Evolutionary conservation across 2,329 filamentous ascomycete genomes (phyloP).

Genomic region (Exophiala aquamarina): DNA sequence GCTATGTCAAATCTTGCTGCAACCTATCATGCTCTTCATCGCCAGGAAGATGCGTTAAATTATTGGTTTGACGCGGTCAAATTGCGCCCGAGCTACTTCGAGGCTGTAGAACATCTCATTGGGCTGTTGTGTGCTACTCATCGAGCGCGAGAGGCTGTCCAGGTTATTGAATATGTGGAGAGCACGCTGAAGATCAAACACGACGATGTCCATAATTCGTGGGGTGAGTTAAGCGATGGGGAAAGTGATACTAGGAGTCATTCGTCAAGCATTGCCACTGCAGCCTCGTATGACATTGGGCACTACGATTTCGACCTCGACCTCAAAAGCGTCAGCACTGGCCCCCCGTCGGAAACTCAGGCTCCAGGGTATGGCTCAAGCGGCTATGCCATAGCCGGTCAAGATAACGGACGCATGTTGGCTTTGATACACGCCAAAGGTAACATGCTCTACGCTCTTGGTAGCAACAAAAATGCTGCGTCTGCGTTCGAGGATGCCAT

Average conservation of each 20-base stretch:
- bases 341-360: constrained; percentile 12
- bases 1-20: constrained; percentile 92
- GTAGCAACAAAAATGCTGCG: constrained; percentile 77
- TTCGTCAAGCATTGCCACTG: constrained; percentile 52
- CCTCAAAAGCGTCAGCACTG: constrained; percentile 4
- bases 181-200: constrained; percentile 60
- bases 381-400: constrained; percentile 79
- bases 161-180: constrained; percentile 84
- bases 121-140: constrained; percentile 81
- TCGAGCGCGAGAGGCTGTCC: constrained; percentile 78
- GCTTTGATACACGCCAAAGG: constrained; percentile 96
- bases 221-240: constrained; percentile 60
- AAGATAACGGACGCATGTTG: constrained; percentile 88
- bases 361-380: constrained; percentile 67
- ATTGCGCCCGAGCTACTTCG: constrained; percentile 81
- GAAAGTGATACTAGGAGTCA: constrained; percentile 58
- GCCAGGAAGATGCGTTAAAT: constrained; percentile 78
- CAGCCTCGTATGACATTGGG: constrained; percentile 56
- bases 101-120: constrained; percentile 92
- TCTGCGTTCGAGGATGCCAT: constrained; percentile 94
- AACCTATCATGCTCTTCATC: constrained; percentile 78
- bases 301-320: constrained; percentile 58
- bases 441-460: constrained; percentile 93
- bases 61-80: constrained; percentile 85
- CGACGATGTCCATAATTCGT: constrained; percentile 48